These are phyloP conservation scores for Curvularia lunata DNA, from an alignment of 2,329 filamentous ascomycete species.

Conservation along the genomic window DNA sequence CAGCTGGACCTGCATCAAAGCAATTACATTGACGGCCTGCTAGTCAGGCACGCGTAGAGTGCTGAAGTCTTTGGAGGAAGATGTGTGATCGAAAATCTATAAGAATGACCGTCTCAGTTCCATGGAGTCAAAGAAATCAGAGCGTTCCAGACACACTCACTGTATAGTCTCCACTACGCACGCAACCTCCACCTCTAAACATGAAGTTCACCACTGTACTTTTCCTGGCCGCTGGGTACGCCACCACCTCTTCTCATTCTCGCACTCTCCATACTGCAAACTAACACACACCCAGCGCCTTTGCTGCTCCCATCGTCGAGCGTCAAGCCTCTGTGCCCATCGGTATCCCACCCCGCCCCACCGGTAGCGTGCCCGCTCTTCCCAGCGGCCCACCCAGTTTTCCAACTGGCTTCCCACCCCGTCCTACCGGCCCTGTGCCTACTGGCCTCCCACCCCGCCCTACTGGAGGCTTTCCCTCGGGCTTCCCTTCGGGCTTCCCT, in stretches of 20 bases:
- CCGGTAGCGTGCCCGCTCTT: background rate
- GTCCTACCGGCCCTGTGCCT: constrained; percentile 2
- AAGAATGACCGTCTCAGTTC: constrained; percentile 3
- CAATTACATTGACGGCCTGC: constrained; percentile 2
- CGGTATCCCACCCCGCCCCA: constrained; percentile 5
- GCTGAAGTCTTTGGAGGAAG: background rate
- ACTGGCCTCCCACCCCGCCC: background rate
- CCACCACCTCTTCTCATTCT: background rate
- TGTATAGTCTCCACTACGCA: background rate
- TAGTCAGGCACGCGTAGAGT: background rate
- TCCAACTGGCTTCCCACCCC: constrained; percentile 3
- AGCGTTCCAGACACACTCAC: background rate
- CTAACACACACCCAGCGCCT: constrained; percentile 15
- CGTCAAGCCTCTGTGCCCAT: constrained; percentile 10
- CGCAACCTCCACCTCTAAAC: background rate
- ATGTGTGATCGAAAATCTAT: constrained; percentile 1
- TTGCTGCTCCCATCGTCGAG: constrained; percentile 19
- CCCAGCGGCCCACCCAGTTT: constrained; percentile 5
- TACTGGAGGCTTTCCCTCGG: background rate
- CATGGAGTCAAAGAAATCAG: background rate
- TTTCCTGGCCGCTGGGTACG: constrained; percentile 20
- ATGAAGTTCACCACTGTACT: constrained; percentile 20
- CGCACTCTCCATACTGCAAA: background rate
- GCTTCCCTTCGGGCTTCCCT: background rate
- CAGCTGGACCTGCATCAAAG: background rate